Percentiles rank a stretch among this genome's conserved stretches.
phyloP scores from a whole-genome alignment of 2,329 filamentous ascomycete species.

The Colletotrichum liaoningense region DNA sequence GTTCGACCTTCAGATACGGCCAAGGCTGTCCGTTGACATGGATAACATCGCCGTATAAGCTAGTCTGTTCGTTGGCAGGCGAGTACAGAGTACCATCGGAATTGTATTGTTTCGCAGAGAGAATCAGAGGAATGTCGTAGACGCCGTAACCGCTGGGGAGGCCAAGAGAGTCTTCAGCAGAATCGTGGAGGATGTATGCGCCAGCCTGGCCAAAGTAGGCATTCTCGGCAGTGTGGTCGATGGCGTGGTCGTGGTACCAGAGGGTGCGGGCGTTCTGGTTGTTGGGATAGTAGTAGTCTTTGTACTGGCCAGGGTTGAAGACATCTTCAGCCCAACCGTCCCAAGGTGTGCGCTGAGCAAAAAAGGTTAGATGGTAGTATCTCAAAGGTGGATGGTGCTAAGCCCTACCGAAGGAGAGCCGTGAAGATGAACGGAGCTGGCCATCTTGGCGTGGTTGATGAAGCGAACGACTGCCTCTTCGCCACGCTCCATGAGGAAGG shows the following conservation, averaged over 20 bases:
- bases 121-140: slow-evolving; percentile 60
- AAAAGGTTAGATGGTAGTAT: not conserved
- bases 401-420: slow-evolving; percentile 53
- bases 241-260: slow-evolving; percentile 60
- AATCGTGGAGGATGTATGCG: slow-evolving; percentile 61
- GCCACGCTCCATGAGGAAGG: slow-evolving; percentile 56
- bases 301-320: slow-evolving; percentile 58
- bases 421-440: slow-evolving; percentile 60
- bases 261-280: slow-evolving; percentile 58
- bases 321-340: slow-evolving; percentile 64
- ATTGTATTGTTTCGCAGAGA: slow-evolving; percentile 57
- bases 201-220: slow-evolving; percentile 64
- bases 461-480: slow-evolving; percentile 61
- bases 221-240: slow-evolving; percentile 57
- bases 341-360: slow-evolving; percentile 48
- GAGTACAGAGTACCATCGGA: slow-evolving; percentile 56
- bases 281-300: slow-evolving; percentile 69
- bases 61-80: slow-evolving; percentile 49
- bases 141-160: slow-evolving; percentile 52
- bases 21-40: slow-evolving; percentile 66
- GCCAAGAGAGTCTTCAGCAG: slow-evolving; percentile 53
- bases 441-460: slow-evolving; percentile 54
- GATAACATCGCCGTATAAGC: slow-evolving; percentile 63
- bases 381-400: too few species aligned
- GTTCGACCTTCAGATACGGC: slow-evolving; percentile 64